Conservation (phyloP, 2,329 filamentous ascomycete genomes). For the Colletotrichum brevisporum region DNA sequence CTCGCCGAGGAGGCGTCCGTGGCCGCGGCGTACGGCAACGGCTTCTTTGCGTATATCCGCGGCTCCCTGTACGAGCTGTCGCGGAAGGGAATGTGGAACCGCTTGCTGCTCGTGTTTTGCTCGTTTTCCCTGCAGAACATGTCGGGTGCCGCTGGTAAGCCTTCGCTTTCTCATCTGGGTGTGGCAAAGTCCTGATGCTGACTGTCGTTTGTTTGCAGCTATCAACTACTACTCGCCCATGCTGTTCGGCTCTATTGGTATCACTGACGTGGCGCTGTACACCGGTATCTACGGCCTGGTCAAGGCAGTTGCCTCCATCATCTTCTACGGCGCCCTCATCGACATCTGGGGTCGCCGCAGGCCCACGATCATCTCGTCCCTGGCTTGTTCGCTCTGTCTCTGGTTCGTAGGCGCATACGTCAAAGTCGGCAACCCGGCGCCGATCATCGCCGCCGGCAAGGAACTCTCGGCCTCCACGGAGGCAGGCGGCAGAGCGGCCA, state of each 20-base stretch:
- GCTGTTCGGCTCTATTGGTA: slow-evolving; percentile 60
- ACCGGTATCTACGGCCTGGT: slow-evolving; percentile 67
- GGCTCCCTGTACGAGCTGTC: slow-evolving; percentile 53
- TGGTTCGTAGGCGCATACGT: slow-evolving; percentile 69
- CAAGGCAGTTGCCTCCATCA: slow-evolving; percentile 57
- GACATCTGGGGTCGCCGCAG: slow-evolving; percentile 56
- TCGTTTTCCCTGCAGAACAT: slow-evolving; percentile 57
- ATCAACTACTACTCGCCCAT: slow-evolving; percentile 61
- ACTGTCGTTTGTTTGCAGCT: slow-evolving; percentile 41
- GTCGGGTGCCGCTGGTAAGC: slow-evolving; percentile 55
- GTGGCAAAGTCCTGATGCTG: no score
- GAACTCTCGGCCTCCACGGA: slow-evolving; percentile 57
- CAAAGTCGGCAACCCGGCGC: slow-evolving; percentile 60
- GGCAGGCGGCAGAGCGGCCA: slow-evolving; percentile 66
- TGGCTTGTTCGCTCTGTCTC: slow-evolving; percentile 62
- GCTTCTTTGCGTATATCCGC: slow-evolving; percentile 51
- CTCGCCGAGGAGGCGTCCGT: slow-evolving; percentile 52
- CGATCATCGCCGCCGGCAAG: slow-evolving; percentile 58
- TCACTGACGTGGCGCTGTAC: slow-evolving; percentile 59
- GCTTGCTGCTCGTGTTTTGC: slow-evolving; percentile 54
- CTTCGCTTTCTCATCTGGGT: accelerated
- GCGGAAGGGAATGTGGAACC: slow-evolving; percentile 58
- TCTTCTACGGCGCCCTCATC: slow-evolving; percentile 57
- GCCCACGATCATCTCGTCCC: slow-evolving; percentile 62
- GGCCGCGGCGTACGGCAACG: slow-evolving; percentile 50